A percentile compares a stretch with the other conserved stretches of the same genome.
These are phyloP conservation scores for Erodium moschatum DNA, from an alignment of 441 rosid genomes.

Conservation along the genomic window DNA sequence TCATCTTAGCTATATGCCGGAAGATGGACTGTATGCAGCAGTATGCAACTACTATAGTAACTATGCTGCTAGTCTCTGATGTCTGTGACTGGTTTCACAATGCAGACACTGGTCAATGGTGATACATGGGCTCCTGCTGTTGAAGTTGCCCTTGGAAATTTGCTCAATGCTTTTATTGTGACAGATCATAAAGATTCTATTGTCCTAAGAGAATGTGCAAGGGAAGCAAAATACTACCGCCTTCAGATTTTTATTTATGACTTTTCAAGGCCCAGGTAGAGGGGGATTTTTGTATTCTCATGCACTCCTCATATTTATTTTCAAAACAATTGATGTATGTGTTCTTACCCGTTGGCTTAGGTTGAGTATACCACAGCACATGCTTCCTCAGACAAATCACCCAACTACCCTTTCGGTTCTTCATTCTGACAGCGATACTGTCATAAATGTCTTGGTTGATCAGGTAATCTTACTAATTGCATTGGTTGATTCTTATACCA, in stretches of 20 bases:
- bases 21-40: slow-evolving; percentile 1
- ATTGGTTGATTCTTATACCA: slow-evolving; percentile 4
- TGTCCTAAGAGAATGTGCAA: slow-evolving; percentile 64
- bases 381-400: slow-evolving; percentile 79
- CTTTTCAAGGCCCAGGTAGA: slow-evolving; percentile 80
- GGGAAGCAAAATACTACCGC: slow-evolving; percentile 53
- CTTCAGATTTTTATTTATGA: slow-evolving; percentile 78
- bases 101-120: slow-evolving; percentile 68
- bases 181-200: slow-evolving; percentile 71
- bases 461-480: slow-evolving; percentile 42
- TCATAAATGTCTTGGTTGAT: slow-evolving; percentile 87
- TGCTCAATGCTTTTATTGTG: slow-evolving; percentile 91
- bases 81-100: slow-evolving; percentile 15
- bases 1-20: background rate
- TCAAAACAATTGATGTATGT: slow-evolving; percentile 15
- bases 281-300: slow-evolving; percentile 17
- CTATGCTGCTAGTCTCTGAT: slow-evolving; percentile 8
- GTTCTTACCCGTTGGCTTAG: slow-evolving; percentile 34
- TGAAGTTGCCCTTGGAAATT: slow-evolving; percentile 81
- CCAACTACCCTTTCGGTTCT: slow-evolving; percentile 76
- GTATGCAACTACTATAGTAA: background rate
- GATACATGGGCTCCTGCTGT: slow-evolving; percentile 83
- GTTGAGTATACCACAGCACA: slow-evolving; percentile 61
- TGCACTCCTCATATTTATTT: slow-evolving; percentile 8
- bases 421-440: slow-evolving; percentile 61